Conservation (phyloP, 2,329 filamentous ascomycete species). For the Aspergillus sp. region DNA sequence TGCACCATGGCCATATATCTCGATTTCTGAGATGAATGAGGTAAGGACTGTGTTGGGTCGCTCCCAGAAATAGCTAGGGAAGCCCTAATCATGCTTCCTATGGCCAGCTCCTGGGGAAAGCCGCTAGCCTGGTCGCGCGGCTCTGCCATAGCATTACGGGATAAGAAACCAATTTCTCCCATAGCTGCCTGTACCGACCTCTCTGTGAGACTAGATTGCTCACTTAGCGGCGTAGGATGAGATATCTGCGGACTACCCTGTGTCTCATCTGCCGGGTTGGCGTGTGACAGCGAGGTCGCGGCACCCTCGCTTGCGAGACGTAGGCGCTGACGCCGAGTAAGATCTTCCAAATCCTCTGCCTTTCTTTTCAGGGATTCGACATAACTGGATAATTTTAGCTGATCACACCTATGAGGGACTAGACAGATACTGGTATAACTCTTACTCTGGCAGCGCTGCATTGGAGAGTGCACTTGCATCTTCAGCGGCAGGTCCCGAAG, state of each 20-base stretch:
- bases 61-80: slow-evolving; percentile 14
- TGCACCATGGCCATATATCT: not conserved
- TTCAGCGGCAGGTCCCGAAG: slow-evolving; percentile 10
- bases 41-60: slow-evolving; percentile 8
- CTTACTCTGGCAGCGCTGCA: slow-evolving; percentile 14
- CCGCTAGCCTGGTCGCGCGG: slow-evolving; percentile 18
- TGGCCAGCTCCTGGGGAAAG: slow-evolving; percentile 20
- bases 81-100: slow-evolving; percentile 18
- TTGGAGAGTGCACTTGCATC: slow-evolving; percentile 16
- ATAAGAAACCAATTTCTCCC: slow-evolving; percentile 30
- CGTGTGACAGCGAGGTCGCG: not conserved
- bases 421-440: too few species aligned
- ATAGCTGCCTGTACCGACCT: slow-evolving; percentile 22
- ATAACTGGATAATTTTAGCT: slow-evolving; percentile 6
- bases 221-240: not conserved
- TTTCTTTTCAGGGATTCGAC: slow-evolving; percentile 19
- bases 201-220: not conserved
- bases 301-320: not conserved
- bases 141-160: slow-evolving; percentile 32
- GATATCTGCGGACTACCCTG: not conserved
- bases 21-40: not conserved
- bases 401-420: too few species aligned
- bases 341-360: slow-evolving; percentile 13
- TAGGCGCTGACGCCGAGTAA: slow-evolving; percentile 9
- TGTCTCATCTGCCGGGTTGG: not conserved